phyloP scores from a whole-genome alignment of 2,329 filamentous ascomycete species.

The Talaromyces sp. region DNA sequence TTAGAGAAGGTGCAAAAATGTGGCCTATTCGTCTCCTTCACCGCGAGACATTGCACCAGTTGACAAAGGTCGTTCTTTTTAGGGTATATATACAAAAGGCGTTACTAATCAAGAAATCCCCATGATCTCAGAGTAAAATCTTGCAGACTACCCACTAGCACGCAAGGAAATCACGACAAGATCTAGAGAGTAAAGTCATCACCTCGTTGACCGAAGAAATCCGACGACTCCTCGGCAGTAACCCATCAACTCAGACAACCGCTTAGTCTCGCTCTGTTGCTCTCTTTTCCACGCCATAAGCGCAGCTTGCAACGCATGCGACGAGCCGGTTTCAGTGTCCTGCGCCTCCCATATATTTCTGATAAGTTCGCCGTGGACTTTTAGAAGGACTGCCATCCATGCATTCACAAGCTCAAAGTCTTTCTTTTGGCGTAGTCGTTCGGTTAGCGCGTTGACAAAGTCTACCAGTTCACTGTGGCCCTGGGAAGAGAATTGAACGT shows the following conservation, averaged over 20 bases:
- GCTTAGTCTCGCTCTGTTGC: slow-evolving; percentile 65
- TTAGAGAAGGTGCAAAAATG: no score
- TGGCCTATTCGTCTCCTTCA: background rate
- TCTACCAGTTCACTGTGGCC: slow-evolving; percentile 65
- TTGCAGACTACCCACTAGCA: background rate
- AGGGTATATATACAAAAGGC: background rate
- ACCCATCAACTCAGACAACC: slow-evolving; percentile 72
- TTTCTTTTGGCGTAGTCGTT: slow-evolving; percentile 60
- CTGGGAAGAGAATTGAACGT: slow-evolving; percentile 33
- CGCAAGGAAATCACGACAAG: background rate
- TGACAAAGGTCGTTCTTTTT: background rate
- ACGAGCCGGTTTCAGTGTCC: slow-evolving; percentile 32
- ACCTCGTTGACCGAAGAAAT: slow-evolving; percentile 61
- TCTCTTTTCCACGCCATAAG: slow-evolving; percentile 67
- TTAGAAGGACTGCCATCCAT: slow-evolving; percentile 94
- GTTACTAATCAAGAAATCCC: background rate
- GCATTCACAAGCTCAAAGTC: slow-evolving; percentile 95
- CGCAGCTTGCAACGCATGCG: slow-evolving; percentile 54
- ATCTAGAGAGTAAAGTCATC: background rate
- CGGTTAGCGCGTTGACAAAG: slow-evolving; percentile 78
- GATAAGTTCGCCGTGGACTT: slow-evolving; percentile 66
- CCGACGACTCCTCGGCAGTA: slow-evolving; percentile 83
- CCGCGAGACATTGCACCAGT: background rate
- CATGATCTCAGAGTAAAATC: background rate
- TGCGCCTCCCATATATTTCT: slow-evolving; percentile 17